Base-by-base conservation (phyloP, 345 rosid species). In the Citrus reticulata region DNA sequence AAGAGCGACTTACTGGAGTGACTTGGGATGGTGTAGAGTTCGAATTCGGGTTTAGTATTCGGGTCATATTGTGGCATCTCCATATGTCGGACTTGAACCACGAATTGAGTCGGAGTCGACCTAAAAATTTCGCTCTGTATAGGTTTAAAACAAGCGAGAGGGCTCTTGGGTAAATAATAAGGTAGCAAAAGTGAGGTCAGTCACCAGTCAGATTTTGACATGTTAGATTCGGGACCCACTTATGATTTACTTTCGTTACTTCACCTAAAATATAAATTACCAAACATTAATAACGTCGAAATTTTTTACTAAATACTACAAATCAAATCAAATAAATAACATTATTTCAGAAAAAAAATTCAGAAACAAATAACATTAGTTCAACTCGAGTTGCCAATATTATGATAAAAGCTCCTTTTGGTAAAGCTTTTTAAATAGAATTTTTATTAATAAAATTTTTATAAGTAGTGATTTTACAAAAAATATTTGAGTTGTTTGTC, bases 11-110 rank as follows among this genome's bases (percentile, higher is more conserved):
- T 85, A 93, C 97, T 87, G 83, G 98, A 91, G 74, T 85, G 83
- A 78, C 90, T 78, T 57, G 98, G 97, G 49, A 93, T 90, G 82
- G 97, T 92, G 92, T 90, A 90, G 82, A 86, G 88, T 40, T 93
- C 97, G 70, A 87, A 77, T 73, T 89, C 93, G 78, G 89, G 87
- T 54, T 78, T 83, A 58, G 73, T 75, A 84, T 78, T 86, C 85
- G 90, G 85, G 81, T 87, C 85, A 30, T 81, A 73, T 32, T 73
- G 78, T 54, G 85, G 30, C 61, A 73, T 59, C 70, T 79, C 89
- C 86, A 82, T 81, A 49, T 61, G 77, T 68, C 68, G 77, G 75
- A 79, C 74, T 73, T 51, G 80, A 75, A 10, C 72, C 76, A 62
- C 20, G 42, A 42, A 73, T 29, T 24, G 40, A 68, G 24, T 37